Conservation (phyloP, 805 yeast species). For the Lachancea fermentati region DNA sequence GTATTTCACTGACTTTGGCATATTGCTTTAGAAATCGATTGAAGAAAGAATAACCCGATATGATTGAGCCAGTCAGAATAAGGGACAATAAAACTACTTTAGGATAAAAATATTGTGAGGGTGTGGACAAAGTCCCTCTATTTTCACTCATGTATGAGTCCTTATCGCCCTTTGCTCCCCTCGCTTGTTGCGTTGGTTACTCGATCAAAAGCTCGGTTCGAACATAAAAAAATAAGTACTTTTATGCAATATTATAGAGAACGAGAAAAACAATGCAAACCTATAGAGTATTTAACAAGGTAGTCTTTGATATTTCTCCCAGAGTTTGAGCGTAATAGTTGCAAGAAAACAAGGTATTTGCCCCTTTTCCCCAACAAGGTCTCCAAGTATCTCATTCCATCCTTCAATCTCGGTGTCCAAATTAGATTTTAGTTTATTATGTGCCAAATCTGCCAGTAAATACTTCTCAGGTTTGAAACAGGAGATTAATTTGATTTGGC, state of each 20-base stretch:
- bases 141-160: conserved; percentile 9
- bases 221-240: too few relatives aligned
- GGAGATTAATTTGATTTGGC: conserved; percentile 50
- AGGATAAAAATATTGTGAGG: conserved; percentile 14
- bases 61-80: conserved; percentile 34
- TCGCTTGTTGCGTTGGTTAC: not conserved
- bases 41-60: conserved; percentile 43
- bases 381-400: conserved; percentile 48
- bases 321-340: conserved; percentile 63
- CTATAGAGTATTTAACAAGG: too few relatives aligned
- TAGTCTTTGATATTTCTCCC: conserved; percentile 35
- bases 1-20: conserved; percentile 46
- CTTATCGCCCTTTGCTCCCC: not conserved
- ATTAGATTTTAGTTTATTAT: conserved; percentile 49
- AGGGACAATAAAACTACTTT: conserved; percentile 28
- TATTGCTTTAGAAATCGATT: conserved; percentile 44
- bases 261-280: too few relatives aligned
- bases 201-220: not conserved
- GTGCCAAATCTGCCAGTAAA: conserved; percentile 51
- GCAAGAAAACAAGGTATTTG: conserved; percentile 76
- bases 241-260: too few relatives aligned
- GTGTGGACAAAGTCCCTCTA: conserved; percentile 1
- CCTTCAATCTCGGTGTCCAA: conserved; percentile 27
- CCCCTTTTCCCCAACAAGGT: conserved; percentile 62
- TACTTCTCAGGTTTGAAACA: conserved; percentile 39